A percentile compares a stretch with the other conserved stretches of the same genome.
These are phyloP conservation scores for Polytrichum commune DNA, from an alignment of 225 moss, liverwort and hornwort genomes.

Conservation along the genomic window DNA sequence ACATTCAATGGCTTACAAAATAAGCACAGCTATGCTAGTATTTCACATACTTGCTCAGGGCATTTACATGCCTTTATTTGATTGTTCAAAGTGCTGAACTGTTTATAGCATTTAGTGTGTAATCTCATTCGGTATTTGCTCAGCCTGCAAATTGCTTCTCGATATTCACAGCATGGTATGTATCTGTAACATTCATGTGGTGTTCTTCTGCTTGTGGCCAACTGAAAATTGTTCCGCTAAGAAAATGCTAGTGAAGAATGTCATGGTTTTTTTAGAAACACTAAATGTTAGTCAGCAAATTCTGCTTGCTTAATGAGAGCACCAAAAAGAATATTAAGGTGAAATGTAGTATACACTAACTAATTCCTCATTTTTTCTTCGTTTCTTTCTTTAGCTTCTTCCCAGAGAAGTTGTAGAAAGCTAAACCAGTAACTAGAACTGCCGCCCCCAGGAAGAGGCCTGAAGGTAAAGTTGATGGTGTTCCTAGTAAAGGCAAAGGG, in stretches of 20 bases:
- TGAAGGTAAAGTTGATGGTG: slow-evolving; percentile 29
- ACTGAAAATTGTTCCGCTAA: too few species aligned
- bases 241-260: too few species aligned
- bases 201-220: neutral
- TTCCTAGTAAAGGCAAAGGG: slow-evolving; percentile 42
- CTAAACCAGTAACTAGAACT: slow-evolving; percentile 39
- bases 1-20: neutral
- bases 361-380: neutral
- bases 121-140: neutral
- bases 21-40: neutral
- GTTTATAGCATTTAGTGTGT: too few species aligned
- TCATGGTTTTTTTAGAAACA: neutral
- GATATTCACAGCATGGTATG: neutral
- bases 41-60: neutral
- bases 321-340: slow-evolving; percentile 4
- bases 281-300: neutral
- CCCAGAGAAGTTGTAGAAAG: slow-evolving; percentile 29
- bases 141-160: slow-evolving; percentile 3
- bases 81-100: too few species aligned
- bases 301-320: slow-evolving; percentile 4
- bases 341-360: neutral
- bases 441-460: slow-evolving; percentile 34
- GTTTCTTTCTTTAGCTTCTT: neutral
- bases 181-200: neutral
- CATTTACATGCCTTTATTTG: too few species aligned